These are phyloP conservation scores for Fusarium sulawesiense DNA, from an alignment of 2,329 filamentous ascomycete species.

Conservation along the genomic window DNA sequence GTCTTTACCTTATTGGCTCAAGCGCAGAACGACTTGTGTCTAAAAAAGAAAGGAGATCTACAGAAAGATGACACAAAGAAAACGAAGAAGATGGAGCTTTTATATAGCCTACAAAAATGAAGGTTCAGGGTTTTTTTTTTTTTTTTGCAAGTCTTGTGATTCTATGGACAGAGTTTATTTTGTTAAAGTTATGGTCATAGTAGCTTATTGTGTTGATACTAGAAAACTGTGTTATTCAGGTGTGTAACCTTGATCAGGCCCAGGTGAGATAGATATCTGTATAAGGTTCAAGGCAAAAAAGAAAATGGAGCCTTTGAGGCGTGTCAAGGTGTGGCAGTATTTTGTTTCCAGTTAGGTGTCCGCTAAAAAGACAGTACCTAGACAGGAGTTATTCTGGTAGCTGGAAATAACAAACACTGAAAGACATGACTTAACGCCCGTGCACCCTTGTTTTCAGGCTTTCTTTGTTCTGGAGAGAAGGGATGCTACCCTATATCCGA, in stretches of 20 bases:
- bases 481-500: not conserved
- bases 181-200: too few relatives aligned
- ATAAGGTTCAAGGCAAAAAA: too few relatives aligned
- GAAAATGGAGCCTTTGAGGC: too few relatives aligned
- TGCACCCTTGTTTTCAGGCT: constrained; percentile 8
- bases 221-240: too few relatives aligned
- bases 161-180: too few relatives aligned
- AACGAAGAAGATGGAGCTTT: not conserved
- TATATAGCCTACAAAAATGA: too few relatives aligned
- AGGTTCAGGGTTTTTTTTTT: too few relatives aligned
- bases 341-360: not conserved
- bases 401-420: not conserved
- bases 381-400: not conserved
- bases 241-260: too few relatives aligned
- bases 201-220: too few relatives aligned
- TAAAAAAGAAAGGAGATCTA: not conserved
- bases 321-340: not conserved
- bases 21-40: not conserved
- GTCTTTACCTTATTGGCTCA: constrained; percentile 14
- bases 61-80: not conserved
- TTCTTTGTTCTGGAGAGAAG: not conserved
- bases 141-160: too few relatives aligned
- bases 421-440: constrained; percentile 20
- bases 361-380: not conserved
- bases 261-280: too few relatives aligned